These are phyloP conservation scores for Aspergillus sp. DNA, from an alignment of 2,329 filamentous ascomycete species.

Conservation along the genomic window DNA sequence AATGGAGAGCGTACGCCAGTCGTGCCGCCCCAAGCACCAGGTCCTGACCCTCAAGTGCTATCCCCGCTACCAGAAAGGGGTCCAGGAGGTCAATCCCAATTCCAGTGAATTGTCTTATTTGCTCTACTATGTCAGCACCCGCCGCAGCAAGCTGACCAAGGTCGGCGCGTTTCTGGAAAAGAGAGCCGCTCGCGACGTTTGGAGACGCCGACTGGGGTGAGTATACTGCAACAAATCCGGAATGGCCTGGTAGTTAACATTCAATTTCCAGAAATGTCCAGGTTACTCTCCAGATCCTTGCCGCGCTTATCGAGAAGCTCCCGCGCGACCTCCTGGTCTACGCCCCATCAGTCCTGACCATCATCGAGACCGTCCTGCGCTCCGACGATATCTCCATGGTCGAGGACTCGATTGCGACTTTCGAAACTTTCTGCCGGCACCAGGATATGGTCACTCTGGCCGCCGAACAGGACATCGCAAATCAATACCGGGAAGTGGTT, in stretches of 20 bases:
- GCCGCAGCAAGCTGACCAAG: constrained; percentile 90
- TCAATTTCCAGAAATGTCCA: constrained; percentile 64
- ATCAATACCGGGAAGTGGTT: constrained; percentile 74
- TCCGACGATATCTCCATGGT: constrained; percentile 87
- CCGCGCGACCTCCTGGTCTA: constrained; percentile 85
- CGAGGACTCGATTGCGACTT: constrained; percentile 78
- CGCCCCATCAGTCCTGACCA: constrained; percentile 71
- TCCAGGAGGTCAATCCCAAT: constrained; percentile 89
- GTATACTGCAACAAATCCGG: constrained; percentile 20
- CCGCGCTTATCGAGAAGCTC: constrained; percentile 84
- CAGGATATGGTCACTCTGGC: constrained; percentile 79
- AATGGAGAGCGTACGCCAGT: constrained; percentile 52
- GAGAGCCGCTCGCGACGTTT: constrained; percentile 85
- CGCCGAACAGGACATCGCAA: constrained; percentile 73
- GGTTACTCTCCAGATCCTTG: constrained; percentile 86
- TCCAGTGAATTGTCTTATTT: constrained; percentile 94
- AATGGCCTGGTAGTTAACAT: constrained; percentile 1
- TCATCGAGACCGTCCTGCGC: constrained; percentile 71
- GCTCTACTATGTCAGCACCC: constrained; percentile 91
- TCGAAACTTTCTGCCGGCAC: constrained; percentile 78
- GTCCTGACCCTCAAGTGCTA: constrained; percentile 94
- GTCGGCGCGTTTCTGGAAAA: constrained; percentile 91
- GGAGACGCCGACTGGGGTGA: constrained; percentile 77
- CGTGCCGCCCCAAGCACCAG: constrained; percentile 85
- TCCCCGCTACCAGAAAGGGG: constrained; percentile 80